Conservation (phyloP, 2,329 filamentous ascomycete genomes). For the Tolypocladium ophioglossoides region DNA sequence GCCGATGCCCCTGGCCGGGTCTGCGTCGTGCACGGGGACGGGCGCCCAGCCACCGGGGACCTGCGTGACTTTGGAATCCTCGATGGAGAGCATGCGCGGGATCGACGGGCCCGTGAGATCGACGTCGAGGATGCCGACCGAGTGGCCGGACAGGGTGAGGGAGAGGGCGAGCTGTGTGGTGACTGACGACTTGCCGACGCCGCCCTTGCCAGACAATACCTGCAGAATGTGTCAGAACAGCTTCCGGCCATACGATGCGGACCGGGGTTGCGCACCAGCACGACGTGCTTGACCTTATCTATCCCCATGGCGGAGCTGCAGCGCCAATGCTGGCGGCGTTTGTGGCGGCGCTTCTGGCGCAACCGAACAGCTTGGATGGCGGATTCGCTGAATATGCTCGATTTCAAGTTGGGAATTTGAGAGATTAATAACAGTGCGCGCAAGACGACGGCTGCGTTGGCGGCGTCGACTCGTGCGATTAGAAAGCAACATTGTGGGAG, state of each 20-base stretch:
- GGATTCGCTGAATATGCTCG: background rate
- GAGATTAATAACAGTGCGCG: background rate
- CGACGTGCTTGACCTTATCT: slow-evolving; percentile 61
- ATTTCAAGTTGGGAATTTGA: background rate
- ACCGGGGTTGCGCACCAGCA: slow-evolving; percentile 45
- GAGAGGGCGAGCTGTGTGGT: slow-evolving; percentile 92
- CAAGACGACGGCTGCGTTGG: background rate
- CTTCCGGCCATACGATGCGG: background rate
- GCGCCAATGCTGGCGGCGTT: background rate
- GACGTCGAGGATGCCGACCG: slow-evolving; percentile 90
- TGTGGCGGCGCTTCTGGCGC: slow-evolving; percentile 9
- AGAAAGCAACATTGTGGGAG: background rate
- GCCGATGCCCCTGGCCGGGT: slow-evolving; percentile 41
- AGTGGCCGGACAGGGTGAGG: slow-evolving; percentile 72
- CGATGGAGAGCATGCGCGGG: slow-evolving; percentile 85
- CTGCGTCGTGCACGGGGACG: slow-evolving; percentile 64
- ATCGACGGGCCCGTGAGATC: slow-evolving; percentile 96
- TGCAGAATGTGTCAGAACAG: slow-evolving; percentile 12
- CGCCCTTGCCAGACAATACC: slow-evolving; percentile 92
- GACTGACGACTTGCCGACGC: slow-evolving; percentile 96
- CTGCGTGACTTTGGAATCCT: slow-evolving; percentile 81
- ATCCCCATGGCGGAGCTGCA: slow-evolving; percentile 19
- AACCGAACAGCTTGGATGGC: background rate
- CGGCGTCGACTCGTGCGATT: background rate
- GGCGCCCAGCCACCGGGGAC: slow-evolving; percentile 88